A percentile compares a stretch with the other conserved stretches of the same genome.
These are phyloP conservation scores for Acanthamoeba triangularis DNA, from an alignment of 208 protist genomes.

Conservation along the genomic window DNA sequence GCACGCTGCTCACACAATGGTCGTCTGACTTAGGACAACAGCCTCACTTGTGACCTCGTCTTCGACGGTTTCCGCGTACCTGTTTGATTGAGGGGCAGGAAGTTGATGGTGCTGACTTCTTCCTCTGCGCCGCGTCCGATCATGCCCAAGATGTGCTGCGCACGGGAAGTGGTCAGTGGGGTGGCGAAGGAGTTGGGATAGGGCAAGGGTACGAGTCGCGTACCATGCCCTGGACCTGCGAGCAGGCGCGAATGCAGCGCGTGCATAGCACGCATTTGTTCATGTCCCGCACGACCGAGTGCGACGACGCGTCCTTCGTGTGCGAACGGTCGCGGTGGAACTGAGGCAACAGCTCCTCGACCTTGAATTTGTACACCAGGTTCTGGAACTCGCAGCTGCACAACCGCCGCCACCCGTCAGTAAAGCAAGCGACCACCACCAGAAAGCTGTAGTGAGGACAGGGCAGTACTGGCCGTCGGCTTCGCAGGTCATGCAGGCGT, in stretches of 20 bases:
- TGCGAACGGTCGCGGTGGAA: constrained; percentile 16
- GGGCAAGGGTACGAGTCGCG: not conserved
- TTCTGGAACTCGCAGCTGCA: constrained; percentile 59
- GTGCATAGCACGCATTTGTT: constrained; percentile 84
- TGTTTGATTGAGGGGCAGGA: constrained; percentile 6
- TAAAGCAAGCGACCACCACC: not conserved
- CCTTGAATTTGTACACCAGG: constrained; percentile 64
- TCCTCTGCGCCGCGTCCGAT: not conserved
- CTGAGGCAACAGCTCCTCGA: constrained; percentile 37
- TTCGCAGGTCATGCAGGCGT: constrained; percentile 63
- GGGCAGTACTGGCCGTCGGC: constrained; percentile 19
- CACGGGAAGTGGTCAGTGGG: not conserved
- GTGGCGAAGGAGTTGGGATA: too few relatives aligned
- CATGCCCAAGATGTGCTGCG: constrained; percentile 49
- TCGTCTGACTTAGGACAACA: not conserved
- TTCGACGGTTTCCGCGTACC: not conserved
- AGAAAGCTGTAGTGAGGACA: too few relatives aligned
- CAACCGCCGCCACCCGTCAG: not conserved
- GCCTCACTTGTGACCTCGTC: not conserved
- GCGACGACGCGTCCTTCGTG: constrained; percentile 2
- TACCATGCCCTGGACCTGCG: constrained; percentile 77
- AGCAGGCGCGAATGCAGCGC: constrained; percentile 82
- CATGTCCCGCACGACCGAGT: constrained; percentile 76
- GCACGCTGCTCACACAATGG: constrained; percentile 78
- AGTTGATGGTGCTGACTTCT: constrained; percentile 31